A percentile compares a stretch with the other conserved stretches of the same genome.
Evolutionary conservation across 352 stramenopile species (phyloP).

Genomic region (Blastocystis sp.): DNA sequence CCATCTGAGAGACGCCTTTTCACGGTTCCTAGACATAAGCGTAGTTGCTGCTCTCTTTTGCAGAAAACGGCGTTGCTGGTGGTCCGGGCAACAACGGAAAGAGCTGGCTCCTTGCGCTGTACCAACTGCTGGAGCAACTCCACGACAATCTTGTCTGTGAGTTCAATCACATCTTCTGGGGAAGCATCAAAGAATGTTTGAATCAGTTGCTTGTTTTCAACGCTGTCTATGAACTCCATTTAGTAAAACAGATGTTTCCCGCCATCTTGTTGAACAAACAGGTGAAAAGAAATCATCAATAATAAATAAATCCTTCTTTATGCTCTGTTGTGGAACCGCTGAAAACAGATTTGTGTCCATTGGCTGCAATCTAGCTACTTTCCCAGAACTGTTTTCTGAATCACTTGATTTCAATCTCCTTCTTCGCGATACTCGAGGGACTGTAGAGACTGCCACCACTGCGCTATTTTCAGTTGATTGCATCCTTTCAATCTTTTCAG

Average conservation of each 20-base stretch:
- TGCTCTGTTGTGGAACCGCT: not conserved
- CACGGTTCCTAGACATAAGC: not conserved
- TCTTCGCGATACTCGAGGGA: not conserved
- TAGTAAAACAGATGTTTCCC: not conserved
- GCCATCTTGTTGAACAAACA: slow-evolving; percentile 14
- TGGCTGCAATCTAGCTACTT: not conserved
- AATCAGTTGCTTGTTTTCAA: not conserved
- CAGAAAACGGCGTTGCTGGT: slow-evolving; percentile 15
- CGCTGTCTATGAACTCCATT: slow-evolving; percentile 20
- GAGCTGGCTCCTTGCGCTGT: not conserved
- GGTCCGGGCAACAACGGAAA: not conserved
- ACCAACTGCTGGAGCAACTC: not conserved
- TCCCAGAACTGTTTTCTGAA: not conserved
- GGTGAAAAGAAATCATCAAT: slow-evolving; percentile 32
- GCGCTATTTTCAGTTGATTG: not conserved
- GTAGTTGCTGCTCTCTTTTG: not conserved
- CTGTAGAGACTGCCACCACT: not conserved
- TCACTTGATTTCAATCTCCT: not conserved
- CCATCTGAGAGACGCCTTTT: not conserved
- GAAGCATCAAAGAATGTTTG: slow-evolving; percentile 1
- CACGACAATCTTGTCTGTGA: not conserved
- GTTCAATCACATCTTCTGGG: not conserved
- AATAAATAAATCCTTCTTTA: not conserved
- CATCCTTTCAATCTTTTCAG: not conserved
- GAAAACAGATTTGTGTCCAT: not conserved